Conservation (phyloP, 345 rosid genomes). For the Hibiscus mutabilis region DNA sequence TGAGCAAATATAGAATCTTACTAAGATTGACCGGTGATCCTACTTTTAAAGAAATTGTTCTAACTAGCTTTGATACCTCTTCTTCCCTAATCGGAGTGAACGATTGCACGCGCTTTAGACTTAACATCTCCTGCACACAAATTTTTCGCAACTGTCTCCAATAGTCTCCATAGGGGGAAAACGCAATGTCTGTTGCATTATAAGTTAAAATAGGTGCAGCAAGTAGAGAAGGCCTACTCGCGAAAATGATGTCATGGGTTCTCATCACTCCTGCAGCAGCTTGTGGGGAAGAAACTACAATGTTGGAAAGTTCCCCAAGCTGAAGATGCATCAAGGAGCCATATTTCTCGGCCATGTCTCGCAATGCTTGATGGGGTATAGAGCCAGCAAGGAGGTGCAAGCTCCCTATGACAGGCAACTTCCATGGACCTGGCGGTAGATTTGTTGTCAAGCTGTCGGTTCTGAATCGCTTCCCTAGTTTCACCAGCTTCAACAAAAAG, state of each 20-base stretch:
- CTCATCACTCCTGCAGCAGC: slow-evolving; percentile 28
- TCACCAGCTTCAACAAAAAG: slow-evolving; percentile 6
- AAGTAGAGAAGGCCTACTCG: slow-evolving; percentile 17
- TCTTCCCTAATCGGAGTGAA: slow-evolving; percentile 8
- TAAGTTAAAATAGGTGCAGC: not conserved
- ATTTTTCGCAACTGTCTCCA: slow-evolving; percentile 18
- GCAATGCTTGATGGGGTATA: slow-evolving; percentile 17
- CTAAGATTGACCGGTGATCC: not conserved
- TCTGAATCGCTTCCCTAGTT: not conserved
- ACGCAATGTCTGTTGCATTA: not conserved
- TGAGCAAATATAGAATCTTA: not conserved
- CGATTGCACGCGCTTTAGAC: slow-evolving; percentile 6
- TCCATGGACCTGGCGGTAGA: slow-evolving; percentile 33
- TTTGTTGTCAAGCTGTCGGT: not conserved
- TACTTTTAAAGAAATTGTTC: not conserved
- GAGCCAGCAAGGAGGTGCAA: slow-evolving; percentile 24
- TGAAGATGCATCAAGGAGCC: slow-evolving; percentile 36
- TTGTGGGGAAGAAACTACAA: slow-evolving; percentile 23
- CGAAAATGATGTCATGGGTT: slow-evolving; percentile 27
- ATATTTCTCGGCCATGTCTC: slow-evolving; percentile 24
- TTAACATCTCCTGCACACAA: slow-evolving; percentile 8
- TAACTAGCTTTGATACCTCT: not conserved
- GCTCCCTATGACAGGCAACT: slow-evolving; percentile 32
- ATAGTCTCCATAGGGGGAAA: slow-evolving; percentile 17
- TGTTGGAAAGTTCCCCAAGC: slow-evolving; percentile 20